Evolutionary conservation across 2,329 filamentous ascomycete species (phyloP).

Genomic region (Didymella pinodella): DNA sequence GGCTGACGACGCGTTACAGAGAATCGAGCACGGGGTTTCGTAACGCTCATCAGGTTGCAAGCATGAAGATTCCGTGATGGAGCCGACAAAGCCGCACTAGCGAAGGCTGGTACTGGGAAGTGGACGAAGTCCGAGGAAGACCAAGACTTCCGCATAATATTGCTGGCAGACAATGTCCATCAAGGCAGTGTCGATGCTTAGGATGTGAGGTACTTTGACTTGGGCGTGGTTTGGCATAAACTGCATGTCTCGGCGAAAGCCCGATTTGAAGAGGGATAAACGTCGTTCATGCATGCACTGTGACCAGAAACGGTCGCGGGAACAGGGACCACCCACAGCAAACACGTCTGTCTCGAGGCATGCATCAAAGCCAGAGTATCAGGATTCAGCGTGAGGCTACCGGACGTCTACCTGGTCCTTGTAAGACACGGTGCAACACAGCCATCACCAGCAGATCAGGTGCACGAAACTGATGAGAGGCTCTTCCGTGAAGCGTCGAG

Average conservation of each 20-base stretch:
- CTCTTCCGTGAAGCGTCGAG: background rate
- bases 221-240: slow-evolving; percentile 15
- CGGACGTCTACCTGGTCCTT: background rate
- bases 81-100: slow-evolving; percentile 12
- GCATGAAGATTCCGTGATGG: background rate
- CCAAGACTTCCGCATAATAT: background rate
- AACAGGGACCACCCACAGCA: slow-evolving; percentile 12
- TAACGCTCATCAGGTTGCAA: slow-evolving; percentile 7
- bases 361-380: background rate
- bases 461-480: slow-evolving; percentile 4
- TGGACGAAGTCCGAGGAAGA: slow-evolving; percentile 2
- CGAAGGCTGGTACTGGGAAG: slow-evolving; percentile 14
- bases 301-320: slow-evolving; percentile 14
- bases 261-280: slow-evolving; percentile 8
- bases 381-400: background rate
- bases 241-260: slow-evolving; percentile 12
- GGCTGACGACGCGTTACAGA: slow-evolving; percentile 21
- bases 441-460: background rate
- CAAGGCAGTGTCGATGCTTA: slow-evolving; percentile 5
- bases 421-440: slow-evolving; percentile 1
- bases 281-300: slow-evolving; percentile 10
- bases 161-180: background rate
- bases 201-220: background rate
- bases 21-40: slow-evolving; percentile 11
- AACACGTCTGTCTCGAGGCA: slow-evolving; percentile 9